phyloP scores from a whole-genome alignment of 2,329 filamentous ascomycete genomes.

The Botryotinia globosa region DNA sequence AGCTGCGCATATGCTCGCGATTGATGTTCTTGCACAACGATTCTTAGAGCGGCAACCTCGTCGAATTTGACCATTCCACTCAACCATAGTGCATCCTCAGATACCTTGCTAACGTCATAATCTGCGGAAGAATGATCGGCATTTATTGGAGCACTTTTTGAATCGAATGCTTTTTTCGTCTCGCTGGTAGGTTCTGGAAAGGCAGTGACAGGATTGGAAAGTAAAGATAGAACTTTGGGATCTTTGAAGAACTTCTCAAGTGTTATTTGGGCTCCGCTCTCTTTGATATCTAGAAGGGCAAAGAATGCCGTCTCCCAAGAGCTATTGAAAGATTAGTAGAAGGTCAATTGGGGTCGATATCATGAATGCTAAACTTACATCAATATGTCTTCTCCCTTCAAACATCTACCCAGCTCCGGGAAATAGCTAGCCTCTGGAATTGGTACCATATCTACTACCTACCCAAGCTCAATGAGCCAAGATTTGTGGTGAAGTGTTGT shows the following conservation, averaged over 20 bases:
- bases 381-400: conserved; percentile 75
- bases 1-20: conserved; percentile 71
- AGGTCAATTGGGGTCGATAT: background rate
- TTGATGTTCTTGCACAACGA: conserved; percentile 82
- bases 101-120: conserved; percentile 75
- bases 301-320: conserved; percentile 61
- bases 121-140: conserved; percentile 66
- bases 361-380: conserved; percentile 58
- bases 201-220: conserved; percentile 65
- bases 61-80: conserved; percentile 75
- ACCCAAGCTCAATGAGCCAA: conserved; percentile 46
- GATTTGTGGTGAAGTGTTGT: conserved; percentile 29
- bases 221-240: conserved; percentile 62
- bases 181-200: conserved; percentile 62
- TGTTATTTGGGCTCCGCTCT: conserved; percentile 54
- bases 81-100: conserved; percentile 82
- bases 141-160: conserved; percentile 83
- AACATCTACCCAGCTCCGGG: conserved; percentile 79
- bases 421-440: conserved; percentile 71
- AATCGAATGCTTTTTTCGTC: conserved; percentile 72
- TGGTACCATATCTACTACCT: conserved; percentile 67
- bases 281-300: conserved; percentile 56
- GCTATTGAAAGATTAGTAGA: conserved; percentile 40
- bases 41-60: conserved; percentile 75
- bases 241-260: conserved; percentile 67